These are phyloP conservation scores for Xanthoceras sorbifolium DNA, from an alignment of 345 rosid genomes.

Conservation along the genomic window DNA sequence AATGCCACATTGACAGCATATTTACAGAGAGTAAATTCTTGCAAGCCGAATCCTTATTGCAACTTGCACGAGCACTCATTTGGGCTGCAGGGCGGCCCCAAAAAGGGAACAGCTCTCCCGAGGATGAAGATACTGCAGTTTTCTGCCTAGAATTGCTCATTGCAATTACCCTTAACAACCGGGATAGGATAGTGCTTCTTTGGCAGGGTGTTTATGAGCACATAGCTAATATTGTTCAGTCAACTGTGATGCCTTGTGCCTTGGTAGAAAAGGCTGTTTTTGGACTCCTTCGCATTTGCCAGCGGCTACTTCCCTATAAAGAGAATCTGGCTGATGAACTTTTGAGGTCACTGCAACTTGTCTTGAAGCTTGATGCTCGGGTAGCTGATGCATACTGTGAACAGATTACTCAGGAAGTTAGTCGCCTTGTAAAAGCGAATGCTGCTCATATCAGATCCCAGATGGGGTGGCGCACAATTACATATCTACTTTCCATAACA, in stretches of 20 bases:
- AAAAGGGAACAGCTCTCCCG: constrained; percentile 87
- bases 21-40: constrained; percentile 96
- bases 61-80: constrained; percentile 91
- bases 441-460: constrained; percentile 91
- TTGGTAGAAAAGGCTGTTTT: constrained; percentile 95
- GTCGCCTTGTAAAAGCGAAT: constrained; percentile 94
- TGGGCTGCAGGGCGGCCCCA: constrained; percentile 99
- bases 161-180: constrained; percentile 92
- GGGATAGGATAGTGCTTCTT: constrained; percentile 89
- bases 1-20: constrained; percentile 97
- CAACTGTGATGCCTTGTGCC: constrained; percentile 92
- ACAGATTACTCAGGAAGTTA: constrained; percentile 91
- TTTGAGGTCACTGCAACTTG: constrained; percentile 93
- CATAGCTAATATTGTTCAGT: constrained; percentile 94
- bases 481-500: constrained; percentile 88
- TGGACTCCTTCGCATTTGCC: constrained; percentile 95
- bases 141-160: constrained; percentile 95
- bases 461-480: constrained; percentile 92
- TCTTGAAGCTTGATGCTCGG: constrained; percentile 94
- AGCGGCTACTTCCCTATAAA: constrained; percentile 94
- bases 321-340: constrained; percentile 98
- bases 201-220: constrained; percentile 99
- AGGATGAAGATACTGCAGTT: constrained; percentile 99
- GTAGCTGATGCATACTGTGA: constrained; percentile 99
- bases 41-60: constrained; percentile 90